Conservation (phyloP, 345 rosid species). For the Pistacia vera region DNA sequence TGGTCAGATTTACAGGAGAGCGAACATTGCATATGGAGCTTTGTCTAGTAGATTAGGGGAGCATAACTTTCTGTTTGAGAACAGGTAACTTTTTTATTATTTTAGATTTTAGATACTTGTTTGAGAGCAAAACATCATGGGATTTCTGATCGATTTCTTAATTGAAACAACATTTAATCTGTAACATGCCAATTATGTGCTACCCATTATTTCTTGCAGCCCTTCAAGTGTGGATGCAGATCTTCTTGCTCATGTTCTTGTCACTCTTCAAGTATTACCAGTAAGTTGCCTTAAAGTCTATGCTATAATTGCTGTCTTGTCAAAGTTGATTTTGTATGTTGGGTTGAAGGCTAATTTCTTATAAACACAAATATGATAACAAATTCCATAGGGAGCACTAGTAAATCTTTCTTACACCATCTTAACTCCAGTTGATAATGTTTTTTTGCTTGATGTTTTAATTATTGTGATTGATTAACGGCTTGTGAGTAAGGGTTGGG, state of each 20-base stretch:
- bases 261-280: slow-evolving; percentile 76
- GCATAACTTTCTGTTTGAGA: slow-evolving; percentile 66
- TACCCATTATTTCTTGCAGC: slow-evolving; percentile 41
- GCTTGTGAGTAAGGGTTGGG: background rate
- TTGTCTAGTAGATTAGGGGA: slow-evolving; percentile 83
- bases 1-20: slow-evolving; percentile 78
- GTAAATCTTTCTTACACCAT: background rate
- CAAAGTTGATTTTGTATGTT: background rate
- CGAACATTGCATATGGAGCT: slow-evolving; percentile 69
- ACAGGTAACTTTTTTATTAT: slow-evolving; percentile 49
- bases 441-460: background rate
- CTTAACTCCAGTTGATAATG: background rate
- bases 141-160: background rate
- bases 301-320: background rate
- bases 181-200: background rate
- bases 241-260: slow-evolving; percentile 67
- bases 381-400: background rate
- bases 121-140: background rate
- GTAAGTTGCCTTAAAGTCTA: slow-evolving; percentile 48
- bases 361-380: background rate
- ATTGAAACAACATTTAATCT: background rate
- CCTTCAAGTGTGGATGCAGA: slow-evolving; percentile 91
- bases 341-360: background rate
- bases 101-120: background rate
- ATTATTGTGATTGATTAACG: background rate